A percentile compares a stretch with the other conserved stretches of the same genome.
These are phyloP conservation scores for Novymonas esmeraldas DNA, from an alignment of 208 protist genomes.

Conservation along the genomic window DNA sequence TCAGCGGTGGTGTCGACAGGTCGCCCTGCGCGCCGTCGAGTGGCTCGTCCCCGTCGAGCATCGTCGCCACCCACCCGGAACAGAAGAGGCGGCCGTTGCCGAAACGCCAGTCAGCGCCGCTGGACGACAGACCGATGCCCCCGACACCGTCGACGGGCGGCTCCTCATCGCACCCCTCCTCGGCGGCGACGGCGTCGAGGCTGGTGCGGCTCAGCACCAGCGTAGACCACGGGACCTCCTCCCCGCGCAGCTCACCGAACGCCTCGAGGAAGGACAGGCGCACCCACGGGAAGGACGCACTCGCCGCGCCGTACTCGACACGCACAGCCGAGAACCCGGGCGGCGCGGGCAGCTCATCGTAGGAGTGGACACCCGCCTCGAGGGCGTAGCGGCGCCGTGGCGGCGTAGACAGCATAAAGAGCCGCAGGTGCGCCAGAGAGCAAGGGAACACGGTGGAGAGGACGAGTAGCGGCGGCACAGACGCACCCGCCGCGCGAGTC, in stretches of 20 bases:
- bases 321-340: conserved; percentile 15
- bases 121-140: too few species aligned
- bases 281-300: neutral
- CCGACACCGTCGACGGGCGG: neutral
- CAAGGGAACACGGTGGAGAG: conserved; percentile 25
- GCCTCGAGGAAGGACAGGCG: conserved; percentile 25
- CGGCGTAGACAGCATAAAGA: conserved; percentile 18
- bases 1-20: too few species aligned
- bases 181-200: neutral
- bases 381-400: conserved; percentile 23
- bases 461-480: conserved; percentile 7
- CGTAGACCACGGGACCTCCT: neutral
- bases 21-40: neutral
- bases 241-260: conserved; percentile 7
- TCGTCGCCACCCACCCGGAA: conserved; percentile 26
- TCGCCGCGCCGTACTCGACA: conserved; percentile 2
- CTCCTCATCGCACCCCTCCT: neutral
- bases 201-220: conserved; percentile 25
- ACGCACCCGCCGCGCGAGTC: neutral
- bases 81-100: conserved; percentile 19
- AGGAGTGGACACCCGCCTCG: conserved; percentile 1
- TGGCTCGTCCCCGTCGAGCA: neutral
- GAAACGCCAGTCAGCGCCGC: neutral
- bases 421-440: conserved; percentile 18
- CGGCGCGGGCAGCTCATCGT: conserved; percentile 19